phyloP scores from a whole-genome alignment of 495 filamentous ascomycete genomes.

The Penicillium longicatenatum region DNA sequence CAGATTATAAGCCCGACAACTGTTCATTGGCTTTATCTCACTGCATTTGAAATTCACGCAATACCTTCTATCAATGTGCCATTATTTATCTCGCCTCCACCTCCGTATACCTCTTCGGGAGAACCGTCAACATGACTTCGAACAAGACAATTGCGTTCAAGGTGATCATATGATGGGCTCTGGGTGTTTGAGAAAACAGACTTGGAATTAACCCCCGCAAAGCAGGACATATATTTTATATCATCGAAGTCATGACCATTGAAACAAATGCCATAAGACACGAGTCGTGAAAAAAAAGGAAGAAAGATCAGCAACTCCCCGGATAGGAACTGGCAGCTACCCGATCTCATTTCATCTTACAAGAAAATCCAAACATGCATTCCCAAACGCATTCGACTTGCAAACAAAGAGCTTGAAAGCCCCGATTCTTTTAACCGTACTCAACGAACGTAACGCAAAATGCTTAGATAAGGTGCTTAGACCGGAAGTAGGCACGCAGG shows the following conservation, averaged over 20 bases:
- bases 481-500: conserved; percentile 95
- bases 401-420: conserved; percentile 17
- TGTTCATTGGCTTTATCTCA: too few species aligned
- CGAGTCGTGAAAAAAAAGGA: too few species aligned
- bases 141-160: too few species aligned
- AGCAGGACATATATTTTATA: conserved; percentile 36
- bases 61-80: too few species aligned
- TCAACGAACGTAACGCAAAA: neutral
- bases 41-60: too few species aligned
- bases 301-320: conserved; percentile 35
- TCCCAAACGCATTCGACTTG: conserved; percentile 13
- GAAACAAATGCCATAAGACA: conserved; percentile 40
- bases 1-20: too few species aligned
- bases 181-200: too few species aligned
- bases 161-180: too few species aligned
- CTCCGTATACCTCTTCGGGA: too few species aligned
- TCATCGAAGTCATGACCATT: conserved; percentile 46
- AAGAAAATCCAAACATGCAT: conserved; percentile 11
- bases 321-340: conserved; percentile 12
- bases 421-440: conserved; percentile 1
- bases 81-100: too few species aligned
- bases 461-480: conserved; percentile 81
- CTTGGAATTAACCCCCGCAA: conserved; percentile 1
- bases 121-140: too few species aligned
- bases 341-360: neutral